A percentile compares a stretch with the other conserved stretches of the same genome.
Conservation (phyloP, 202 grass and related monocot genomes). For the Panicum virgatum region DNA sequence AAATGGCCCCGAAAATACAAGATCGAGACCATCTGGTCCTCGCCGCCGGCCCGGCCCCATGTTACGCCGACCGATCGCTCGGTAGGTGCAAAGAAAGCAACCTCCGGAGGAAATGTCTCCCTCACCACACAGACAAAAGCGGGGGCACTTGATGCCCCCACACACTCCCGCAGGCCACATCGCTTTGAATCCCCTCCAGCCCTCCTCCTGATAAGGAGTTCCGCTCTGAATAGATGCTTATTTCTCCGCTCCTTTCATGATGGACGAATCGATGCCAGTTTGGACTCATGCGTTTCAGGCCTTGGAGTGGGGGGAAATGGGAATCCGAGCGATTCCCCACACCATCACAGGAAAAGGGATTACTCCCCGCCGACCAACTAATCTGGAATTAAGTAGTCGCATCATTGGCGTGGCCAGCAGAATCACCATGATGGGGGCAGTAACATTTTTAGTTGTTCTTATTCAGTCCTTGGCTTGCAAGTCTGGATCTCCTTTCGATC, state of each 20-base stretch:
- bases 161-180: too few relatives aligned
- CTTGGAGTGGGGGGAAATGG: not conserved
- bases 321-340: conserved; percentile 30
- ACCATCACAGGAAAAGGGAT: not conserved
- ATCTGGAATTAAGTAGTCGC: not conserved
- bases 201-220: not conserved
- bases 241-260: not conserved
- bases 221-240: not conserved
- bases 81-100: conserved; percentile 43
- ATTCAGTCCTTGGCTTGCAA: conserved; percentile 46
- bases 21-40: not conserved
- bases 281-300: conserved; percentile 33
- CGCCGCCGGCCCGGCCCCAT: not conserved
- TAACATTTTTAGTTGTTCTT: conserved; percentile 19
- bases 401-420: not conserved
- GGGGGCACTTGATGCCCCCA: not conserved
- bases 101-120: conserved; percentile 13
- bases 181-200: not conserved
- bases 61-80: not conserved
- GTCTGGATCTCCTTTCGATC: conserved; percentile 23
- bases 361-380: not conserved
- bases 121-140: conserved; percentile 6
- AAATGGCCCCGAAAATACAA: not conserved
- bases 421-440: conserved; percentile 23
- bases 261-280: not conserved